phyloP scores from a whole-genome alignment of 129 eudicot species.

The Helianthus tuberosus region DNA sequence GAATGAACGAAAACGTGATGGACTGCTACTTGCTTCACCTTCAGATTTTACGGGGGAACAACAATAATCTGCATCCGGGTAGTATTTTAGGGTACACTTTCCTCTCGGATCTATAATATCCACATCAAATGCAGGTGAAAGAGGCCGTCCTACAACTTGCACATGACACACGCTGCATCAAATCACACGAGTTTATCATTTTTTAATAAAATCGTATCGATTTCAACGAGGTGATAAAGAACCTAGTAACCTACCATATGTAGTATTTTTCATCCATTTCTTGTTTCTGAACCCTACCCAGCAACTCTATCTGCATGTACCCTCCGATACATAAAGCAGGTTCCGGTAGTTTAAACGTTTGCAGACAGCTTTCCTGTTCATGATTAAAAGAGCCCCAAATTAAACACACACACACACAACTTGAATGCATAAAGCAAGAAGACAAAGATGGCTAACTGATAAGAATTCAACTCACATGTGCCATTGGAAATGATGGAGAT shows the following conservation, averaged over 20 bases:
- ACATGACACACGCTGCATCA: slow-evolving; percentile 60
- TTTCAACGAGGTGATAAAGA: neutral
- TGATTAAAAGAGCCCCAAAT: neutral
- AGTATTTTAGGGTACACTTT: slow-evolving; percentile 47
- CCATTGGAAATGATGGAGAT: slow-evolving; percentile 76
- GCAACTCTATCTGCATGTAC: slow-evolving; percentile 61
- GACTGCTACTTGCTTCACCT: slow-evolving; percentile 47
- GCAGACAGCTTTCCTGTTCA: slow-evolving; percentile 58
- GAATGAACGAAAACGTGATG: slow-evolving; percentile 42
- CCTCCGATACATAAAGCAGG: slow-evolving; percentile 88
- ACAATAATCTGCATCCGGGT: slow-evolving; percentile 31
- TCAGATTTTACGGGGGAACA: slow-evolving; percentile 36
- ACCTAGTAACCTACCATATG: slow-evolving; percentile 56
- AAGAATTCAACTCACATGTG: slow-evolving; percentile 53
- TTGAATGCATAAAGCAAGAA: too few relatives aligned
- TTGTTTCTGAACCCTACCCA: slow-evolving; percentile 83
- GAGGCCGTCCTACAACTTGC: slow-evolving; percentile 68
- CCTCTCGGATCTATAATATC: slow-evolving; percentile 56
- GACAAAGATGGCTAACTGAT: neutral
- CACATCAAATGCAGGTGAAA: slow-evolving; percentile 63
- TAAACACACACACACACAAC: too few relatives aligned
- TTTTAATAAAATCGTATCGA: neutral
- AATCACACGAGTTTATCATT: neutral
- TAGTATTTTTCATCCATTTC: slow-evolving; percentile 71
- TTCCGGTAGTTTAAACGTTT: slow-evolving; percentile 74